Percentiles rank a stretch among this genome's conserved stretches.
Conservation (phyloP, 2,329 filamentous ascomycete species). For the Chaetomium sp. region DNA sequence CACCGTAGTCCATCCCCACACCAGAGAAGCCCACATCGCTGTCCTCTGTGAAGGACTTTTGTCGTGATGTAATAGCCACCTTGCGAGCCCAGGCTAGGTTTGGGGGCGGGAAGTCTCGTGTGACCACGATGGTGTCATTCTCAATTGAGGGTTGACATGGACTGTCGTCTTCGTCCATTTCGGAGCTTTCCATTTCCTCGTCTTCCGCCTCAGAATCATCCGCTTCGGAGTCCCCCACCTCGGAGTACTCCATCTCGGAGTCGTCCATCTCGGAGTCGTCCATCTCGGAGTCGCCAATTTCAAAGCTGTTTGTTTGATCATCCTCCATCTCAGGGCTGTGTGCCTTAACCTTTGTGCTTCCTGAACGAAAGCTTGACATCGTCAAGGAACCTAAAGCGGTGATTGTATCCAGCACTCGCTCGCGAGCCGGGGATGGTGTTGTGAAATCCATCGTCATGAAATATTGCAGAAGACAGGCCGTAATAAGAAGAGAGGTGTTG, state of each 20-base stretch:
- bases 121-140: neutral
- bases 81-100: constrained; percentile 1
- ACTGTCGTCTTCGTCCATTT: neutral
- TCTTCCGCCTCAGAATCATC: neutral
- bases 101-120: neutral
- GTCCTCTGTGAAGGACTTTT: neutral
- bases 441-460: neutral
- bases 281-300: neutral
- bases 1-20: constrained; percentile 1
- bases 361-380: neutral
- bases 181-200: too few relatives aligned
- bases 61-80: neutral
- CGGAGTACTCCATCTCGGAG: neutral
- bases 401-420: constrained; percentile 1
- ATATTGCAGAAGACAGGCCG: neutral
- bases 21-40: neutral
- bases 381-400: neutral
- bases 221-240: neutral
- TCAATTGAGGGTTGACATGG: neutral
- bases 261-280: neutral
- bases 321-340: neutral
- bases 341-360: neutral
- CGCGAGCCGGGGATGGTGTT: neutral
- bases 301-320: neutral
- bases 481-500: neutral